Conservation (phyloP, 1,284 basidiomycete species). For the Naganishia albida region DNA sequence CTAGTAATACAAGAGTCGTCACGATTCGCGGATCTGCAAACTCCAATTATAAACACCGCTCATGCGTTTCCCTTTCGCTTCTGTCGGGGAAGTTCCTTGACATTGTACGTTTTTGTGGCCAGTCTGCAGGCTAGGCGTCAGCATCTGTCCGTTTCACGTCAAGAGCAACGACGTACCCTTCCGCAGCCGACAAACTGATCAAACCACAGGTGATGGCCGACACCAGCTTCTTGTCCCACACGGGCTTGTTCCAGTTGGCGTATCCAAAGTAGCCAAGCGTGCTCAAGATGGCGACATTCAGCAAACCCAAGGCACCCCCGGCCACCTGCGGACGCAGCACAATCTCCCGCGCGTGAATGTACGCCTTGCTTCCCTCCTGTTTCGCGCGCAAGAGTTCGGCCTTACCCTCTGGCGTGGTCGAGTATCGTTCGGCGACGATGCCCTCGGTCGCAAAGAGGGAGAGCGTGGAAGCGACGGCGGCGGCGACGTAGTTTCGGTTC, state of each 20-base stretch:
- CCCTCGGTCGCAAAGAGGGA: constrained; percentile 65
- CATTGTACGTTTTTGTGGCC: constrained; percentile 29
- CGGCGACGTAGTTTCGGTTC: constrained; percentile 62
- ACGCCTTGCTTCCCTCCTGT: constrained; percentile 65
- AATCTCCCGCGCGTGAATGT: constrained; percentile 63
- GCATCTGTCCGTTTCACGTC: neutral
- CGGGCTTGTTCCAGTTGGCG: constrained; percentile 65
- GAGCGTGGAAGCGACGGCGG: constrained; percentile 61
- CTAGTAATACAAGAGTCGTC: constrained; percentile 23
- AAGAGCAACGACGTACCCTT: constrained; percentile 61
- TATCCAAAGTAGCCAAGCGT: constrained; percentile 68
- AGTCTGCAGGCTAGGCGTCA: constrained; percentile 7
- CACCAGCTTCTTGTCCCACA: constrained; percentile 70
- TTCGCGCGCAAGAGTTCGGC: constrained; percentile 63
- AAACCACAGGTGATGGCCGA: constrained; percentile 67
- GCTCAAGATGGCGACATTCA: constrained; percentile 70
- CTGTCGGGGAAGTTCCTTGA: constrained; percentile 41
- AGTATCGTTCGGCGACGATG: constrained; percentile 65
- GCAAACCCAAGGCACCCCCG: constrained; percentile 66
- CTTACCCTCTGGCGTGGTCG: constrained; percentile 63
- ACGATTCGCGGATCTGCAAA: neutral
- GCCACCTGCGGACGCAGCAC: constrained; percentile 69
- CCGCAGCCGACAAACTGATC: constrained; percentile 65
- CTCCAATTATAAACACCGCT: constrained; percentile 21
- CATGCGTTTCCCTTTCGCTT: constrained; percentile 33